Base-by-base conservation (phyloP, 176 grass and related monocot species). In the Bonia amplexicaulis region DNA sequence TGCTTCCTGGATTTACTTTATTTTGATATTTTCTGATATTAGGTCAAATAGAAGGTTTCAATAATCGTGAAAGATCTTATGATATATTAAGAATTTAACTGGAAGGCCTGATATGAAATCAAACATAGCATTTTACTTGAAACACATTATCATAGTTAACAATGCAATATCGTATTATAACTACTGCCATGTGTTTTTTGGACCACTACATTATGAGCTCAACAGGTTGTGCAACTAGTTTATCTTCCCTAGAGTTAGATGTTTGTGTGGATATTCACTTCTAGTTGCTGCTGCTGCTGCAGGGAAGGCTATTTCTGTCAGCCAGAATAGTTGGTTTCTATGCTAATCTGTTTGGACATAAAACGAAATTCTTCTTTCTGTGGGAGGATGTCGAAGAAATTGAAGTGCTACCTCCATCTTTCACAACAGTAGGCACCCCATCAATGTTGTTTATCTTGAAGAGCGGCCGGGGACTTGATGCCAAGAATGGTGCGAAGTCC, bases 281-380 rank as follows among this genome's bases (percentile, higher is more conserved):
- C 7, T 79, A 27, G 20, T 37, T 58, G 26, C 47, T 78, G 35
- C 16, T 87, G 47, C 45, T 78, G 35, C 17, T 87, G 42, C 89
- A 98, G 91, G 93, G 93, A 41, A 95, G 90, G 85, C 69, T 93
- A 9, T 98, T 90, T 84, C 69, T 98, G 67, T 98, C 93, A 6
- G 80, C 96, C 52, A 94, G 96, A 87, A 82, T 92, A 45, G 73
- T 98, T 78, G 93, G 93, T 17, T 98, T 98, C 67, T 92, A 94
- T 27, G 76, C 91, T 61, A 98, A 98, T 87, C 16, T 98, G 12
- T 95, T 95, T 69, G 96, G 93, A 57, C 90, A 93, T 42, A 95
- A 98, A 91, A 98, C 96, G 9, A 98, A 90, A 78, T 95, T 98
- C 78, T 98, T 92, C 78, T 93, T 95, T 80, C 83, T 95, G 40